A percentile compares a stretch with the other conserved stretches of the same genome.
Evolutionary conservation across 1,284 basidiomycete genomes (phyloP).

Genomic region (Sutorius eximius): DNA sequence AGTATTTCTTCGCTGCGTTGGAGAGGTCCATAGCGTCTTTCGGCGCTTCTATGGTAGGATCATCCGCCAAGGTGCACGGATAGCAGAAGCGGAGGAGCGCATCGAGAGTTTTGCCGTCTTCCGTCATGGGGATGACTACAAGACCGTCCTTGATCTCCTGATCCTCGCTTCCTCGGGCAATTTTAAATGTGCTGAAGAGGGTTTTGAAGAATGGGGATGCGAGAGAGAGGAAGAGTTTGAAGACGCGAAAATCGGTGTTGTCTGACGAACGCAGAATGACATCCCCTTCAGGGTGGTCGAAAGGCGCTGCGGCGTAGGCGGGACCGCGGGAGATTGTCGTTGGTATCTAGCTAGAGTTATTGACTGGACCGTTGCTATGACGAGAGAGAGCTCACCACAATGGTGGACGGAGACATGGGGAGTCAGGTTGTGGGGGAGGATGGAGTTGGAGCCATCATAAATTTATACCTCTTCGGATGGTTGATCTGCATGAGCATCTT

Average conservation of each 20-base stretch:
- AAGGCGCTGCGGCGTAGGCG: constrained; percentile 20
- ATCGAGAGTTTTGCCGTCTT: constrained; percentile 15
- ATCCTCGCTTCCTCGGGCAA: constrained; percentile 9
- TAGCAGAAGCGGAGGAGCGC: constrained; percentile 25
- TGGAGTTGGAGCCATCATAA: too few species aligned
- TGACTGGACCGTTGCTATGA: not conserved
- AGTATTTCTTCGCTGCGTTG: constrained; percentile 19
- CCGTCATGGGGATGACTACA: constrained; percentile 14
- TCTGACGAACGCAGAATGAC: constrained; percentile 44
- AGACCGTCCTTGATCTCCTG: constrained; percentile 20
- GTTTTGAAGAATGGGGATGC: constrained; percentile 42
- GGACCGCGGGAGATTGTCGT: not conserved
- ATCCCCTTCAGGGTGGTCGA: constrained; percentile 21
- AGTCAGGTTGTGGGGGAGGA: not conserved
- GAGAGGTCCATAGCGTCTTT: constrained; percentile 10
- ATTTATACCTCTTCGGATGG: too few species aligned
- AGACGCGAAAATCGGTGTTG: constrained; percentile 34
- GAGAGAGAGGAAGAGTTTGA: constrained; percentile 35
- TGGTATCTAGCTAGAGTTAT: not conserved
- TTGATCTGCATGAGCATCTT: too few species aligned
- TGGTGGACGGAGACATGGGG: not conserved
- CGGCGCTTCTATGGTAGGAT: constrained; percentile 15
- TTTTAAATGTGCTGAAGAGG: constrained; percentile 45
- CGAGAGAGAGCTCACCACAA: not conserved
- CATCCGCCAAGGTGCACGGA: constrained; percentile 23